Conservation (phyloP, 1,139 yeast species). For the Ogataea hybrid region DNA sequence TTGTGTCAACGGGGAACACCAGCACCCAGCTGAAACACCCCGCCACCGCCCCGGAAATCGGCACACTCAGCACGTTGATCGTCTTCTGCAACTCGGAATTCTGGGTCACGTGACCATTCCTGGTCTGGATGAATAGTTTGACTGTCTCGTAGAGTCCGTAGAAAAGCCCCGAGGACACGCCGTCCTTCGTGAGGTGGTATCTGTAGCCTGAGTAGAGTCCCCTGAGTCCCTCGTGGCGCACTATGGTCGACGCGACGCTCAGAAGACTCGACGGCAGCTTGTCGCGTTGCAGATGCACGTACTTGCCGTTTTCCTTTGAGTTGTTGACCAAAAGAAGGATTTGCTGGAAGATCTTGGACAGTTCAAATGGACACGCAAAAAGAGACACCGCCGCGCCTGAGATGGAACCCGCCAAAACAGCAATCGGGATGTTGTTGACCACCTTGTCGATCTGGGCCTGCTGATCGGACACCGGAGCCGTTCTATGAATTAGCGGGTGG, state of each 20-base stretch:
- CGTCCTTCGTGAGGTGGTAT: constrained; percentile 66
- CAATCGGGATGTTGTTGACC: constrained; percentile 58
- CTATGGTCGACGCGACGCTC: constrained; percentile 50
- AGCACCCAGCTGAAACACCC: constrained; percentile 73
- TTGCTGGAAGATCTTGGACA: constrained; percentile 80
- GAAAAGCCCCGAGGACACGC: constrained; percentile 69
- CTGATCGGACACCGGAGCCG: constrained; percentile 3
- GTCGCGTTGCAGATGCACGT: constrained; percentile 20
- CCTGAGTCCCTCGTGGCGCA: constrained; percentile 52
- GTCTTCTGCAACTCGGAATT: constrained; percentile 9
- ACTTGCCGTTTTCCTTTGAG: constrained; percentile 16
- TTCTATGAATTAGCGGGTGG: constrained; percentile 16
- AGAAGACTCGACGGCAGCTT: constrained; percentile 41
- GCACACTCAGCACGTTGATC: constrained; percentile 25
- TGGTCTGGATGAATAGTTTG: constrained; percentile 43
- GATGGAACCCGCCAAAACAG: constrained; percentile 60
- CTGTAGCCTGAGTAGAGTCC: constrained; percentile 75
- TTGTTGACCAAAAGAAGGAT: constrained; percentile 47
- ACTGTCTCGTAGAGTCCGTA: constrained; percentile 73
- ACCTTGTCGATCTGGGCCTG: constrained; percentile 16
- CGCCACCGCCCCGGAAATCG: constrained; percentile 76
- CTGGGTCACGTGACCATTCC: constrained; percentile 18
- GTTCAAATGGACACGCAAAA: constrained; percentile 84
- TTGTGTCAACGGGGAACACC: constrained; percentile 79
- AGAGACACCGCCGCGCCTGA: constrained; percentile 67